phyloP scores from a whole-genome alignment of 805 yeast genomes.

The Metschnikowia drakensbergensis region DNA sequence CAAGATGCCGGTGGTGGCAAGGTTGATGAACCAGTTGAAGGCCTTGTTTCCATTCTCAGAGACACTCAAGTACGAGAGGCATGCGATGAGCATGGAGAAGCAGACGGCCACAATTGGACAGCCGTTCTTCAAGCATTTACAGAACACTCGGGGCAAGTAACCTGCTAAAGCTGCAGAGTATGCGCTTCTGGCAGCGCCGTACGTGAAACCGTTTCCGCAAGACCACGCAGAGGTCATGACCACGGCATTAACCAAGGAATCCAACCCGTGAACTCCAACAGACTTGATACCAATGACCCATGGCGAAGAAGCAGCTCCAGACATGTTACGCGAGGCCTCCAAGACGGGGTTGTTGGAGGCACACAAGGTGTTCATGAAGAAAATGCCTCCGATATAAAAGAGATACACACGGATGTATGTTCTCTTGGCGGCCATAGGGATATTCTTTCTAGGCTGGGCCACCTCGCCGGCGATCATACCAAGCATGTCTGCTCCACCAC shows the following conservation, averaged over 20 bases:
- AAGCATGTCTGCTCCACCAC: conserved; percentile 46
- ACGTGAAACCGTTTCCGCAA: conserved; percentile 35
- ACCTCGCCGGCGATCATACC: conserved; percentile 40
- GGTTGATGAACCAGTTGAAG: conserved; percentile 66
- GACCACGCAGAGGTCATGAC: conserved; percentile 36
- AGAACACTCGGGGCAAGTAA: conserved; percentile 68
- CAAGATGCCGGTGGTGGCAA: conserved; percentile 64
- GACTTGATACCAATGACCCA: conserved; percentile 36
- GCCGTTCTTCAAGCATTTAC: conserved; percentile 60
- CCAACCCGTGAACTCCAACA: conserved; percentile 35
- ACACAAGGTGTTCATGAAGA: conserved; percentile 34
- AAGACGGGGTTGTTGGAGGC: conserved; percentile 32
- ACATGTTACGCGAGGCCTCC: conserved; percentile 23
- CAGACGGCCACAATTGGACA: conserved; percentile 61
- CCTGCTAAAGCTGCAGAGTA: conserved; percentile 79
- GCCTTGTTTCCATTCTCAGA: conserved; percentile 58
- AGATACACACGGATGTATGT: conserved; percentile 32
- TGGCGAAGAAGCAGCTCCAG: conserved; percentile 41
- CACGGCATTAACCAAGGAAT: conserved; percentile 32
- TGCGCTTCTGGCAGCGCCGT: conserved; percentile 34
- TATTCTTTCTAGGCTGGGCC: conserved; percentile 37
- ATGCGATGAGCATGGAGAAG: conserved; percentile 37
- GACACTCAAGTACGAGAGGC: conserved; percentile 36
- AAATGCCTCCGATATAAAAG: conserved; percentile 37
- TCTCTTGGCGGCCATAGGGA: conserved; percentile 34